Conservation (phyloP, 495 filamentous ascomycete species). For the Massariosphaeria phaeospora region DNA sequence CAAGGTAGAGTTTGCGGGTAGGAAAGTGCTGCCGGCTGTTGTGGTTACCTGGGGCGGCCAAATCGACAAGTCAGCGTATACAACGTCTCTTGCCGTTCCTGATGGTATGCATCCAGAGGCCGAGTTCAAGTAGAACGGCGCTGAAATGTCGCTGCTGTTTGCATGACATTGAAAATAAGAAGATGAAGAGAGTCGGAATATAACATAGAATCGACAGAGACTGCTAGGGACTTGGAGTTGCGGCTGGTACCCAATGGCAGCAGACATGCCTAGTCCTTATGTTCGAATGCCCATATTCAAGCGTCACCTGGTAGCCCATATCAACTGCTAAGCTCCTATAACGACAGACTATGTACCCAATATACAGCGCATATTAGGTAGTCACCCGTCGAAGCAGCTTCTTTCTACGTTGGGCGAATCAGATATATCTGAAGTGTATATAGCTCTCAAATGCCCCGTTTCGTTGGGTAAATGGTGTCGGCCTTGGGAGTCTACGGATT, state of each 20-base stretch:
- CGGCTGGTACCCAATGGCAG: too few species aligned
- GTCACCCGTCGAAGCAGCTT: constrained; percentile 10
- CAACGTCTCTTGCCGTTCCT: constrained; percentile 33
- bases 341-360: too few species aligned
- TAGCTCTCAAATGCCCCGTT: background rate
- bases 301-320: too few species aligned
- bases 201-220: too few species aligned
- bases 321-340: too few species aligned
- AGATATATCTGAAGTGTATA: too few species aligned
- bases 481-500: constrained; percentile 5
- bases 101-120: constrained; percentile 35
- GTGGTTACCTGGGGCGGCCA: constrained; percentile 26
- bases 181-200: too few species aligned
- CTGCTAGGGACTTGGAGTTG: too few species aligned
- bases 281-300: too few species aligned
- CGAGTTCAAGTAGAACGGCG: constrained; percentile 30
- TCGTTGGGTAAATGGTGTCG: constrained; percentile 11
- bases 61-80: constrained; percentile 28
- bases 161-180: too few species aligned
- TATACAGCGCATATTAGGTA: constrained; percentile 18
- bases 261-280: too few species aligned
- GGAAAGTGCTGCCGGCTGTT: constrained; percentile 30
- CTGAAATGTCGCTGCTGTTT: too few species aligned
- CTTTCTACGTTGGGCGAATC: background rate
- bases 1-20: constrained; percentile 25